Evolutionary conservation across 176 grass and related monocot genomes (phyloP).

Genomic region (Eremochloa ophiuroides): DNA sequence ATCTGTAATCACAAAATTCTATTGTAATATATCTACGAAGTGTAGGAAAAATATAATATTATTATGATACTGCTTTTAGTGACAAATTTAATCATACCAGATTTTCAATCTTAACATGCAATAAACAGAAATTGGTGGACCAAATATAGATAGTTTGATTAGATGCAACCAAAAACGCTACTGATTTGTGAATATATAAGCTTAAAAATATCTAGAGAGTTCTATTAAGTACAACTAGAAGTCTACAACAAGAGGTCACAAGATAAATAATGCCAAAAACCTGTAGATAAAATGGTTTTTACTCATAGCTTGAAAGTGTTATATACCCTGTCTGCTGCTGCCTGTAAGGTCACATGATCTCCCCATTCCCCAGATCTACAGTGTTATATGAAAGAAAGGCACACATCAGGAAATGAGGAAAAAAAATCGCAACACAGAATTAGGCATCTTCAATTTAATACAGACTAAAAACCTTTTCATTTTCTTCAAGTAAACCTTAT

Average conservation of each 20-base stretch:
- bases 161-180: neutral
- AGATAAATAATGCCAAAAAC: constrained; percentile 35
- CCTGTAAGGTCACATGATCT: constrained; percentile 94
- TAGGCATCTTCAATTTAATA: constrained; percentile 9
- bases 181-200: neutral
- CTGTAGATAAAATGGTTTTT: constrained; percentile 36
- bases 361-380: constrained; percentile 92
- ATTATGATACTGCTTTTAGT: neutral
- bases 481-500: constrained; percentile 83
- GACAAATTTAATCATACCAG: neutral
- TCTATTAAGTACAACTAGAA: constrained; percentile 10
- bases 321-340: constrained; percentile 85
- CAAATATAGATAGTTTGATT: neutral
- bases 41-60: neutral
- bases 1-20: neutral
- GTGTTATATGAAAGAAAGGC: constrained; percentile 23
- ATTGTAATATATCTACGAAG: neutral
- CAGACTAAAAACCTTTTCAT: constrained; percentile 82
- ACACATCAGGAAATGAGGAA: constrained; percentile 19
- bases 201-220: neutral
- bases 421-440: constrained; percentile 9
- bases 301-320: constrained; percentile 36
- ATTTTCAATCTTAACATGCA: neutral
- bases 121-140: neutral
- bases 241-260: constrained; percentile 16